Evolutionary conservation across 73 alveolate species (phyloP), one percentile per base, ranked within the genome.

Genomic region (Uronychia setigera): DNA sequence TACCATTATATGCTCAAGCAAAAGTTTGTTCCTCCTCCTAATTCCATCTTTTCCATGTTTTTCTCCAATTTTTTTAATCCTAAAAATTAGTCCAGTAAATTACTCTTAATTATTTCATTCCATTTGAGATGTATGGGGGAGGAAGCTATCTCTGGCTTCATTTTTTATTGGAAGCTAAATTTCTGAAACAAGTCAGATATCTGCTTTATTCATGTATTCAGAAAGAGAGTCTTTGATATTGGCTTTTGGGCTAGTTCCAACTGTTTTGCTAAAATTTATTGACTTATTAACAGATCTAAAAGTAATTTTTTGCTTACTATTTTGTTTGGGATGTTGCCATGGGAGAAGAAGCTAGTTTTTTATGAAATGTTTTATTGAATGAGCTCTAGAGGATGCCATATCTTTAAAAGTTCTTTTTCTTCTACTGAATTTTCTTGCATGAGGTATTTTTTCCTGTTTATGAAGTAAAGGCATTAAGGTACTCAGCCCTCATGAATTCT

Each of bases 41-140:
- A 85, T 85, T 29, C 91, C 91, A 46, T 85, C 91, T 32, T 85
- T 85, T 13, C 75, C 74, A 29, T 77, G 79, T 33, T 85, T 85
- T 9, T 75, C 35, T 46, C 77, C 77, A 67, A 85, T 33, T 1
- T 77, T 67, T 32, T 85, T 85, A 78, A 85, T 85, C 32, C 91
- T 85, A 76, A 1, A 76, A 19, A 5, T 11, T 46, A 11, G 19
- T 5, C 67, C 19, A 11, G n/a, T 46, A 11, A 11, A 5, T 19
- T 46, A 46, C 67, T 46, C 67, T 46, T 5, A 19, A 19, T 46
- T 46, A 46, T 46, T 46, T 46, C 19, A 11, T 46, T 46, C 67
- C 5, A 46, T 46, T 46, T 46, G 19, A 19, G 67, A 5, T 46
- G 67, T 46, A 19, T 11, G 19, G 67, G 67, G 67, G n/a, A 11